Evolutionary conservation across 2,329 filamentous ascomycete genomes (phyloP).

Genomic region (Rosellinia necatrix): DNA sequence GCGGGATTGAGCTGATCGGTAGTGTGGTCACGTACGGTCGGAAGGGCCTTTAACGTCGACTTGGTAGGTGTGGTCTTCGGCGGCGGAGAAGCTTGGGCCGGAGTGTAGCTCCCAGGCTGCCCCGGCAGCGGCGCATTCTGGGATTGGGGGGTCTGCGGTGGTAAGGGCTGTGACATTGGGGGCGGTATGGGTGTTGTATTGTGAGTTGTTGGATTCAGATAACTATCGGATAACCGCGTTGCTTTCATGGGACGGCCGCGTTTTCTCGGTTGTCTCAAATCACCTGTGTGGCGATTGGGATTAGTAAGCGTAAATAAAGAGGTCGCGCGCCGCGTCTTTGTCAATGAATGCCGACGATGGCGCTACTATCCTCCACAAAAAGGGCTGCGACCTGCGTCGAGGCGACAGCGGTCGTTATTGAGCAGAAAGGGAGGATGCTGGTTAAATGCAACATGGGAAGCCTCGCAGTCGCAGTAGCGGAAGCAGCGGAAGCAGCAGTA

Average conservation of each 20-base stretch:
- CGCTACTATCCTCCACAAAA: not conserved
- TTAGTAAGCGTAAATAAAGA: conserved; percentile 30
- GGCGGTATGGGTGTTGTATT: conserved; percentile 50
- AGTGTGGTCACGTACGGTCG: conserved; percentile 94
- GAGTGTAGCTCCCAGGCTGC: conserved; percentile 45
- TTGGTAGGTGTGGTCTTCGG: conserved; percentile 85
- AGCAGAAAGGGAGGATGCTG: not conserved
- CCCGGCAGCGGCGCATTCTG: conserved; percentile 52
- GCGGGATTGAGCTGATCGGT: conserved; percentile 90
- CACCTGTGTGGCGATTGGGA: conserved; percentile 44
- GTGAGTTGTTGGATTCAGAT: conserved; percentile 63
- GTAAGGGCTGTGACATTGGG: conserved; percentile 44
- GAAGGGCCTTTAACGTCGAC: conserved; percentile 86
- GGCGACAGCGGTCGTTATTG: not conserved
- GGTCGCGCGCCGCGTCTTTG: conserved; percentile 1
- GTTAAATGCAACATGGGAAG: not conserved
- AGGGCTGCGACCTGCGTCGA: not conserved
- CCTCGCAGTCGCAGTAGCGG: no score
- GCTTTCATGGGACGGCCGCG: conserved; percentile 67
- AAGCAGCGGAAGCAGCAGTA: no score
- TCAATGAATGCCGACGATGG: not conserved
- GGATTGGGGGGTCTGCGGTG: conserved; percentile 61
- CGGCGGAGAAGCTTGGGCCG: conserved; percentile 63
- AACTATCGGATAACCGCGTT: conserved; percentile 53
- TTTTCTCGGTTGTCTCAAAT: conserved; percentile 58